Percentiles rank a stretch among this genome's conserved stretches.
These are phyloP conservation scores for Ceriops tagal DNA, from an alignment of 345 rosid genomes.

Conservation along the genomic window DNA sequence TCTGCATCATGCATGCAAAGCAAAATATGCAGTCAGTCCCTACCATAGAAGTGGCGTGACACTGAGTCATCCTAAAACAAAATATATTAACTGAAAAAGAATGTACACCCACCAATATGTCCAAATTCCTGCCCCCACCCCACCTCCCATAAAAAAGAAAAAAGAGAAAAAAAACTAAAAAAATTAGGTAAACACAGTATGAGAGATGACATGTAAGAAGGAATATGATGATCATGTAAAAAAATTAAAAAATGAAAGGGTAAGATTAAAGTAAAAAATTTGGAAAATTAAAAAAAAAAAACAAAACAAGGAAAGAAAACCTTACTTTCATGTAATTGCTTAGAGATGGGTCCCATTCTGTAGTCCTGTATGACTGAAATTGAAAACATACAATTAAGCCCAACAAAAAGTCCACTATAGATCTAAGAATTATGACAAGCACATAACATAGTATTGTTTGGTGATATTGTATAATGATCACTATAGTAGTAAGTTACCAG, in stretches of 20 bases:
- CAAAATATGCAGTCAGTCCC: constrained; percentile 8
- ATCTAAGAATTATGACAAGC: constrained; percentile 6
- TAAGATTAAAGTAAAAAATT: not conserved
- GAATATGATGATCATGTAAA: too few relatives aligned
- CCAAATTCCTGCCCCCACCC: not conserved
- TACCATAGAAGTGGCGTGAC: not conserved
- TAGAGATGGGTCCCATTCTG: constrained; percentile 78
- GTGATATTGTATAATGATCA: constrained; percentile 1
- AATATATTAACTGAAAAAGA: not conserved
- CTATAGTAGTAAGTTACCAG: constrained; percentile 46
- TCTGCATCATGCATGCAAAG: constrained; percentile 41
- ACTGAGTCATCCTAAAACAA: not conserved
- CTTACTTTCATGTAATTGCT: constrained; percentile 79
- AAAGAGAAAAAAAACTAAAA: too few relatives aligned
- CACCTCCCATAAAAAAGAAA: too few relatives aligned
- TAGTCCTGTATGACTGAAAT: constrained; percentile 64
- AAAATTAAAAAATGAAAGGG: not conserved
- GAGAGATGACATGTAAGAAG: too few relatives aligned
- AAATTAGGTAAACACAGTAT: too few relatives aligned
- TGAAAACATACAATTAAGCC: constrained; percentile 15
- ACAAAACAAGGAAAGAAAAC: not conserved
- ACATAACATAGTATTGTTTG: constrained; percentile 12
- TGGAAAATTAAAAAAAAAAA: too few relatives aligned
- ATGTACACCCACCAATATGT: not conserved
- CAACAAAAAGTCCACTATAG: not conserved